phyloP scores from a whole-genome alignment of 345 rosid species.

The Eucalyptus caleyi region DNA sequence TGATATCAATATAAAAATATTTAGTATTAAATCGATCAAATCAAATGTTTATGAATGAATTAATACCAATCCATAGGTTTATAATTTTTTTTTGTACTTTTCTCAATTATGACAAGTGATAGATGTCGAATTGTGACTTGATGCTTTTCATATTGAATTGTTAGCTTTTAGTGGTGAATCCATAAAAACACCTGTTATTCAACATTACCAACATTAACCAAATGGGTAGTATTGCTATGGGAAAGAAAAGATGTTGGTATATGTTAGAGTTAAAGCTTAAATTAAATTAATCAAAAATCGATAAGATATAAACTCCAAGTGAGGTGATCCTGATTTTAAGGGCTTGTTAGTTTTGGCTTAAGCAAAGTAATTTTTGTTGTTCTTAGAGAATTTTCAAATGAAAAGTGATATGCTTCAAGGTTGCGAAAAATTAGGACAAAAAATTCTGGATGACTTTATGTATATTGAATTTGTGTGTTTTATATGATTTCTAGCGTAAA shows the following conservation, averaged over 20 bases:
- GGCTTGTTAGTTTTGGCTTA: neutral
- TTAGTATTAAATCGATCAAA: too few species aligned
- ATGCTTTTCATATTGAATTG: neutral
- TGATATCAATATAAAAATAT: fast-evolving
- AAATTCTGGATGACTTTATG: neutral
- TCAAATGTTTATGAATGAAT: too few species aligned
- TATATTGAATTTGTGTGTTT: neutral
- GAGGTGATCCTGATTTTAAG: neutral
- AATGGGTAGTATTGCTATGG: neutral
- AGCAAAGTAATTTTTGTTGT: neutral
- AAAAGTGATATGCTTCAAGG: neutral
- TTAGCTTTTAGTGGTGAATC: neutral
- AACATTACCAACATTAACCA: neutral
- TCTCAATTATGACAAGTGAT: neutral
- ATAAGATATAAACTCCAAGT: neutral
- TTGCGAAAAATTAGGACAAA: neutral
- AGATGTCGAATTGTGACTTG: too few species aligned
- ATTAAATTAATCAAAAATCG: too few species aligned
- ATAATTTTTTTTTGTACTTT: too few species aligned
- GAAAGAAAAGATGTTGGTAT: neutral
- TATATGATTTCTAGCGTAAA: neutral
- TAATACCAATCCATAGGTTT: too few species aligned
- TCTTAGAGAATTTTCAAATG: neutral
- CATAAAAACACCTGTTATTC: too few species aligned
- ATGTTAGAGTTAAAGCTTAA: neutral